Evolutionary conservation across 176 grass and related monocot genomes (phyloP).

Genomic region (Eremochloa ophiuroides): DNA sequence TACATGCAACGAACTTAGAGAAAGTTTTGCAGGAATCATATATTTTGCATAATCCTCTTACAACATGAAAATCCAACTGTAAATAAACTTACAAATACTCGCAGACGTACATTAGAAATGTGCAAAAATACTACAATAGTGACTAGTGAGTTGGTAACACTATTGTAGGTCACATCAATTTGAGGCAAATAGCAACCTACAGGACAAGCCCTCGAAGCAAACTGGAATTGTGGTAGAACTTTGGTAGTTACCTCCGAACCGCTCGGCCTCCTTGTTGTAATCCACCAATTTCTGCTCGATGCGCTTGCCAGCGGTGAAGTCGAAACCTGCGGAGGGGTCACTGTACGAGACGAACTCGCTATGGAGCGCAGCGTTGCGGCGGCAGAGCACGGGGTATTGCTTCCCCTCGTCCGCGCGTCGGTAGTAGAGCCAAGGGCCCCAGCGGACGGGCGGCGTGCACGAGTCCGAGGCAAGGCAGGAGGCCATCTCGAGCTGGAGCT

Average conservation of each 20-base stretch:
- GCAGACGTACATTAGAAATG: background rate
- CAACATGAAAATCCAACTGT: background rate
- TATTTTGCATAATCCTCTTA: background rate
- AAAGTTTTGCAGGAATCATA: background rate
- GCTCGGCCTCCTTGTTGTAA: constrained; percentile 89
- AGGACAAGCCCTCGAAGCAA: background rate
- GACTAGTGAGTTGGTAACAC: background rate
- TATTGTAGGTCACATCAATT: background rate
- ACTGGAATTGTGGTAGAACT: background rate
- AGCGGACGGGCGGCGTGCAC: constrained; percentile 65
- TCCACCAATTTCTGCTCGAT: constrained; percentile 91
- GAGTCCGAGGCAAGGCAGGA: constrained; percentile 62
- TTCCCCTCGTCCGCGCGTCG: constrained; percentile 79
- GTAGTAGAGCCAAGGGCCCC: constrained; percentile 93
- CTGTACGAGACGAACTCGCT: constrained; percentile 77
- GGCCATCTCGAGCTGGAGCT: constrained; percentile 96
- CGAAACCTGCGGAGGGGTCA: constrained; percentile 80
- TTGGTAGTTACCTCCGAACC: constrained; percentile 66
- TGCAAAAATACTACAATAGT: too few relatives aligned
- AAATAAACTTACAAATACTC: background rate
- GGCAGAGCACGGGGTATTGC: constrained; percentile 80
- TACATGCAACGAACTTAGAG: background rate
- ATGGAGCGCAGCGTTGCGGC: constrained; percentile 65
- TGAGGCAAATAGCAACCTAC: background rate
- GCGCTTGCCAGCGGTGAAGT: constrained; percentile 75